Evolutionary conservation across 495 filamentous ascomycete species (phyloP).

Genomic region (Penicillium lividum): DNA sequence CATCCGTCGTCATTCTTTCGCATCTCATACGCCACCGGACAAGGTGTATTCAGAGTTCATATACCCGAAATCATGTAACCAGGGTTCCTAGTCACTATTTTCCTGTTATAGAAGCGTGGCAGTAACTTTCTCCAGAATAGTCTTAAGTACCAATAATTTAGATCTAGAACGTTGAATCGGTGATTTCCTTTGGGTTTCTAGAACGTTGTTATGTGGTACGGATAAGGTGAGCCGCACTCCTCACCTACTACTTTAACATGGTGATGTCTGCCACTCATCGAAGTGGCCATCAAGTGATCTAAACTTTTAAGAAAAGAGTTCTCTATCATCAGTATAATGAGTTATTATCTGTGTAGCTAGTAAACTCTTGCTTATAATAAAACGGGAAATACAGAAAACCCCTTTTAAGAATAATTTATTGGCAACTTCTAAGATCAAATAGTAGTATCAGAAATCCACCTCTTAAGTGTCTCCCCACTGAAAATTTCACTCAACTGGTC

Average conservation of each 20-base stretch:
- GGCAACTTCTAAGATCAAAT: too few relatives aligned
- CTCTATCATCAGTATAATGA: too few relatives aligned
- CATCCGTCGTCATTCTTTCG: constrained; percentile 21
- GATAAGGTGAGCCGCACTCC: background rate
- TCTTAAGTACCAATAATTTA: background rate
- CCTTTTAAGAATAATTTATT: too few relatives aligned
- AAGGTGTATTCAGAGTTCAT: background rate
- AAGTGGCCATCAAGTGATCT: too few relatives aligned
- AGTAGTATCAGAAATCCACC: too few relatives aligned
- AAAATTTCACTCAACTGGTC: constrained; percentile 28
- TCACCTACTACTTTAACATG: background rate
- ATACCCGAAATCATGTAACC: background rate
- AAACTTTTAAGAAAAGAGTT: too few relatives aligned
- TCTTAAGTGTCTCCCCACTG: too few relatives aligned
- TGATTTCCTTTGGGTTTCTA: background rate
- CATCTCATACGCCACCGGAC: constrained; percentile 15
- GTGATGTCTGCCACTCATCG: too few relatives aligned
- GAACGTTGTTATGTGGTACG: background rate
- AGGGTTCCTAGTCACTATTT: background rate
- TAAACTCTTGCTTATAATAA: too few relatives aligned
- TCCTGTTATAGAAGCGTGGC: background rate
- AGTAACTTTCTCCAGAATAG: background rate
- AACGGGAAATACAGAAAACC: too few relatives aligned
- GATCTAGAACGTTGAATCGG: background rate
- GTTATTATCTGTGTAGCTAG: too few relatives aligned